Base-by-base conservation (phyloP, 306 rosid genomes). In the Fagus sylvatica region DNA sequence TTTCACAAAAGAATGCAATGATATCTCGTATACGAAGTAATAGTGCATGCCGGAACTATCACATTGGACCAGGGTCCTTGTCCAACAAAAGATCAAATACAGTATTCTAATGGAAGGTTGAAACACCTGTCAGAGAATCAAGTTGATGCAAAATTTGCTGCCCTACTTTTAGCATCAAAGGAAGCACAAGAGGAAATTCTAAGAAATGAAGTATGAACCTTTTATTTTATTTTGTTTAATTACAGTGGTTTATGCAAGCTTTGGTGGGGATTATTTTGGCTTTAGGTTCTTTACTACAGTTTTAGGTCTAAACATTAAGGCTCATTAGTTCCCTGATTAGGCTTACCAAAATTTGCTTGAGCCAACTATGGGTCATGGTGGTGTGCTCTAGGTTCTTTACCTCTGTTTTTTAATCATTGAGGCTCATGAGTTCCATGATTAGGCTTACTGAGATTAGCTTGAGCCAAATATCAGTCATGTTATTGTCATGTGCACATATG, bases 141-240 rank as follows among this genome's bases (percentile, higher is more conserved):
- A 83, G 80, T 92, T 8, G 92, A 94, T 76, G 94, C 79, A 32
- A 90, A 94, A 75, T 79, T 82, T 81, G 89, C 85, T 39, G 96
- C 92, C 83, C 75, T 80, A 66, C 89, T 87, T 62, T 72, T 95
- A 22, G 85, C 87, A 69, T 84, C 94, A 39, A 84, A 81, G 82
- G 97, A 91, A 73, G 98, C 98, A 69, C 92, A 78, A 72, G 93
- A 90, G 75, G 97, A 95, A 90, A 79, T 94, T 75, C 79, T 92
- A 59, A 85, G 77, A 81, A 76, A 75, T 33, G 98, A 91, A 95
- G 98, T 92, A 89, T 69, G 69, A n/a, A 40, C 37, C 28, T 22
- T 22, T 22, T 22, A 22, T 22, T 22, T 22, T 22, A 22, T 22
- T 22, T 22, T 22, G 28, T 22, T 22, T 22, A 22, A 22, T 8